Conservation (phyloP, 2,329 filamentous ascomycete genomes). For the Xylaria sp. region DNA sequence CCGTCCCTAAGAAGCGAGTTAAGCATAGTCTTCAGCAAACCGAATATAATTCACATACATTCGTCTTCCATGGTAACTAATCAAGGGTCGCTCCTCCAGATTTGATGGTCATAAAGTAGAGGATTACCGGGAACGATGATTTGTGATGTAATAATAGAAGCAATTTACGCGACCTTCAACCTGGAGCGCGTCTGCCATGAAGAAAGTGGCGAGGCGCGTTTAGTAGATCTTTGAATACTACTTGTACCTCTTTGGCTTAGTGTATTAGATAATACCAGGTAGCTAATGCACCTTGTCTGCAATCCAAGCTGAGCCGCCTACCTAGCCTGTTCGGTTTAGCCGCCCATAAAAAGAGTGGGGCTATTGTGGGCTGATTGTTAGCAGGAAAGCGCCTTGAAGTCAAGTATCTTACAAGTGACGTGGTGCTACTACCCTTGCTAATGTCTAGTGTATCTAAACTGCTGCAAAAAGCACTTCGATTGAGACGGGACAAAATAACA, state of each 20-base stretch:
- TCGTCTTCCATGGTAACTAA: conserved; percentile 46
- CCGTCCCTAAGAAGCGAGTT: conserved; percentile 60
- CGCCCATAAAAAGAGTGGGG: not conserved
- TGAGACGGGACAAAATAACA: conserved; percentile 15
- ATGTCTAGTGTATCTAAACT: conserved; percentile 19
- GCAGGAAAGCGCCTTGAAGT: not conserved
- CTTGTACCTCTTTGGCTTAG: conserved; percentile 4
- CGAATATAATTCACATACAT: conserved; percentile 39
- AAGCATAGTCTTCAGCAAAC: conserved; percentile 7
- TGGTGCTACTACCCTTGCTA: conserved; percentile 17
- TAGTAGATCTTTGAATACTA: not conserved
- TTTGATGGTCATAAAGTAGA: not conserved
- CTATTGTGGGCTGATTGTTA: not conserved
- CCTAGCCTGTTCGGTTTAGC: not conserved
- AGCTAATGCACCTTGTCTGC: too few species aligned
- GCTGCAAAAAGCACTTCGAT: conserved; percentile 18
- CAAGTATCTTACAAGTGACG: conserved; percentile 22
- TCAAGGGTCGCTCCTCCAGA: not conserved
- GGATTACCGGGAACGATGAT: not conserved
- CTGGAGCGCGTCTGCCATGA: conserved; percentile 17
- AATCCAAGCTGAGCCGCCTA: not conserved
- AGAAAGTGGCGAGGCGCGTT: conserved; percentile 10
- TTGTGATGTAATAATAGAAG: not conserved
- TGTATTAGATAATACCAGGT: not conserved
- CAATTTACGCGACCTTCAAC: conserved; percentile 26